Evolutionary conservation across 345 rosid species (phyloP), one percentile per base, ranked within the genome.

Genomic region (Turritis glabra): DNA sequence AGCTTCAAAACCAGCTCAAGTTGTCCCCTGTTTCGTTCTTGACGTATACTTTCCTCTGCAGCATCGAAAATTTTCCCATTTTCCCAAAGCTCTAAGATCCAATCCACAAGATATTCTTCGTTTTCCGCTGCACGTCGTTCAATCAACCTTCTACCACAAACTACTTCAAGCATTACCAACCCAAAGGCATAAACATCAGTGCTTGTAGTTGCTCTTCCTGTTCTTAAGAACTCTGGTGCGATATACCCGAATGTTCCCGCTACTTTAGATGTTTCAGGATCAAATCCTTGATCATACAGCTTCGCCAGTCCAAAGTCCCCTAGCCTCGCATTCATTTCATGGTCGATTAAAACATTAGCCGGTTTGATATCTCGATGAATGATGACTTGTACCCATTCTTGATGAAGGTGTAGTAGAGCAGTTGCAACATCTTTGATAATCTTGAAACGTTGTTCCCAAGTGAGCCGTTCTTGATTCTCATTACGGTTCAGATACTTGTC

Each of bases 321-420:
- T 0, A 85, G 73, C 63, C 72, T 81, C 2, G 78, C 89, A 21
- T 80, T 76, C 69, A 80, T 40, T 29, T 80, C 77, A 1, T 56
- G 40, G 15, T 85, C 89, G 0, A 85, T 59, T 15, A 83, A 30
- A 17, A 81, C 72, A 63, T 81, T 85, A 40, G 73, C 76, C 0
- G 86, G 79, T 47, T 81, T 85, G 15, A 83, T 71, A 50, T 85
- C 85, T 66, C 87, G 67, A 30, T 83, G 89, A 18, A 85, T 61
- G 15, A 85, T 82, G 4, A 82, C 81, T 56, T 85, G 79, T 27
- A 78, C 80, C 89, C 85, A 85, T 51, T 82, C 84, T 71, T 83
- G 83, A 35, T 85, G 89, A 18, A 83, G 32, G 44, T 83, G 66
- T 12, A 76, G 25, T 0, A 85, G 66, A 19, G 81, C 89, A 11